Evolutionary conservation across 805 yeast species (phyloP).

Genomic region (Starmerella scarabaei): DNA sequence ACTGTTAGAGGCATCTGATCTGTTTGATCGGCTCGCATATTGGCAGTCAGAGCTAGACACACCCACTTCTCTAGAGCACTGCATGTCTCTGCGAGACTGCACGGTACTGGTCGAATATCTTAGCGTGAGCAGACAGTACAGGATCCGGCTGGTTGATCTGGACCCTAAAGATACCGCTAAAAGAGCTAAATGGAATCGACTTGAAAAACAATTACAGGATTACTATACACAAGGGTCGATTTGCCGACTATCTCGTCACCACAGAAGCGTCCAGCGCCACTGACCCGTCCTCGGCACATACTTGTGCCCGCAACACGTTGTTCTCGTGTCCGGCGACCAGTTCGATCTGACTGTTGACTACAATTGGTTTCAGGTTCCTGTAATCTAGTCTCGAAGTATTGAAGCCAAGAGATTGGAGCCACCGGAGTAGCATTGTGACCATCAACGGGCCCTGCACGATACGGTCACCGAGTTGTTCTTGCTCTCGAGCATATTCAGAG

Average conservation of each 20-base stretch:
- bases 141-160: slow-evolving; percentile 38
- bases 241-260: slow-evolving; percentile 14
- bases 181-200: slow-evolving; percentile 36
- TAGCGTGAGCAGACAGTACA: slow-evolving; percentile 24
- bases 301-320: slow-evolving; percentile 2
- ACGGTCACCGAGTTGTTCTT: slow-evolving; percentile 49
- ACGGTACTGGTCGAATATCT: slow-evolving; percentile 36
- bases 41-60: slow-evolving; percentile 19
- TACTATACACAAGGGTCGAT: slow-evolving; percentile 4
- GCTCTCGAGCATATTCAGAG: slow-evolving; percentile 34
- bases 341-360: slow-evolving; percentile 29
- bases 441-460: slow-evolving; percentile 76
- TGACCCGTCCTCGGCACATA: neutral
- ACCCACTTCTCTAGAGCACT: neutral
- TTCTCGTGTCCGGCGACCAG: neutral
- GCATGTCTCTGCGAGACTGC: slow-evolving; percentile 46
- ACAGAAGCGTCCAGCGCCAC: slow-evolving; percentile 1
- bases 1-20: slow-evolving; percentile 12
- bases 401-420: slow-evolving; percentile 27
- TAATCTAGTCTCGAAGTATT: slow-evolving; percentile 32
- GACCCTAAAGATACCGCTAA: slow-evolving; percentile 37
- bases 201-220: slow-evolving; percentile 27
- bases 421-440: slow-evolving; percentile 45
- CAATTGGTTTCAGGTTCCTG: slow-evolving; percentile 39
- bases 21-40: slow-evolving; percentile 23